Evolutionary conservation across 2,329 filamentous ascomycete species (phyloP), one percentile per base, ranked within the genome.

Genomic region (Apiospora koreana): DNA sequence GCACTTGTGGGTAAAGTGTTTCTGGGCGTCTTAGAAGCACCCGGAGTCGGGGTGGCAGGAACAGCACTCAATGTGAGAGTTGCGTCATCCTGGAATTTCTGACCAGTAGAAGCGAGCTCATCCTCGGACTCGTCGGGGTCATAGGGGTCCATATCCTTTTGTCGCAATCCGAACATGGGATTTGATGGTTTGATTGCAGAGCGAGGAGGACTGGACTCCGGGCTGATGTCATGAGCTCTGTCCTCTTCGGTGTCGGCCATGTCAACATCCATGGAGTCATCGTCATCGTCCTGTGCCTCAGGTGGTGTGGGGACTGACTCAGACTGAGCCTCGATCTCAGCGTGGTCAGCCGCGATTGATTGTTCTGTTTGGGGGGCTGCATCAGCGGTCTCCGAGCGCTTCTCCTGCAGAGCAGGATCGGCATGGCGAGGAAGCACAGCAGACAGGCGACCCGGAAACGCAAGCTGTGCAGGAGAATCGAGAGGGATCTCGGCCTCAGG

Each of bases 71-170:
- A 76, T 2, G 76, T 76, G 6, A 79, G 72, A 7, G 75, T 74
- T 31, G 73, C 72, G 46, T 73, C 71, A 69, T 76, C 71, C 69
- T 79, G 76, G 69, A 76, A 45, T 71, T 74, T 71, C 71, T 77
- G 78, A 73, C 75, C 71, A 72, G 74, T 79, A 35, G 77, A 71
- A 67, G 82, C 76, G 72, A 83, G 79, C 72, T 90, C 87, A 67
- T 89, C 87, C 46, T 90, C 88, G 0, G 86, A 88, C 6, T 90
- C 88, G 9, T 89, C 87, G 43, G 80, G 76, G 50, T 80, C 76
- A 16, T 84, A 75, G 58, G 83, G 83, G 3, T 83, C 78, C 6
- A 86, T 75, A 43, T 88, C 85, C 74, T 85, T 85, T 18, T 84
- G 78, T 10, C 86, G 83, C 6, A 89, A 81, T 18, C 78, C 79